A percentile compares a stretch with the other conserved stretches of the same genome.
These are phyloP conservation scores for Fusarium sororula DNA, from an alignment of 2,329 filamentous ascomycete genomes.

Conservation along the genomic window DNA sequence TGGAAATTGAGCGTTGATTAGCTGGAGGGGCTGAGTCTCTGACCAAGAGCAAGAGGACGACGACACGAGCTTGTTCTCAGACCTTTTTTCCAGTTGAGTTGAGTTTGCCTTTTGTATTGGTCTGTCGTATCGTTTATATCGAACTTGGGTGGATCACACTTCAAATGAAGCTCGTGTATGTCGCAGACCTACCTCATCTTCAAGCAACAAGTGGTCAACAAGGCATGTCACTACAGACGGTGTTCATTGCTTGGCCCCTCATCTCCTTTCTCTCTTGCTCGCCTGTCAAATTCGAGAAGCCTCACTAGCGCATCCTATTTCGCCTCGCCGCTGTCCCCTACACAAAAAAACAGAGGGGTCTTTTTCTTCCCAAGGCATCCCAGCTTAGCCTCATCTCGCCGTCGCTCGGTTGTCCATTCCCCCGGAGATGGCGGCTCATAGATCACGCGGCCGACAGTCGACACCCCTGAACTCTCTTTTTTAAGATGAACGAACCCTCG, in stretches of 20 bases:
- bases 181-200: neutral
- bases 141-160: slow-evolving; percentile 7
- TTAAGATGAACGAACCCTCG: slow-evolving; percentile 32
- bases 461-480: slow-evolving; percentile 28
- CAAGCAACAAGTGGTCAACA: neutral
- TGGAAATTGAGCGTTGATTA: slow-evolving; percentile 39
- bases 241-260: slow-evolving; percentile 4
- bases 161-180: slow-evolving; percentile 12
- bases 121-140: neutral
- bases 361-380: slow-evolving; percentile 9
- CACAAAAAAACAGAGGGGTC: neutral
- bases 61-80: neutral
- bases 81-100: neutral
- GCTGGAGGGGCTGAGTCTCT: slow-evolving; percentile 10
- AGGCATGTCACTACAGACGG: neutral
- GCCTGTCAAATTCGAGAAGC: slow-evolving; percentile 30
- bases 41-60: neutral
- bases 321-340: slow-evolving; percentile 20
- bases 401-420: slow-evolving; percentile 24
- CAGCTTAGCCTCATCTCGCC: slow-evolving; percentile 36
- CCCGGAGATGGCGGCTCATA: slow-evolving; percentile 43
- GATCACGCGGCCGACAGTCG: slow-evolving; percentile 35
- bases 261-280: slow-evolving; percentile 9
- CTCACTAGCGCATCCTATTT: slow-evolving; percentile 13
- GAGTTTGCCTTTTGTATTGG: neutral